Conservation (phyloP, 257 asterid genomes). For the Jasminum sambac region DNA sequence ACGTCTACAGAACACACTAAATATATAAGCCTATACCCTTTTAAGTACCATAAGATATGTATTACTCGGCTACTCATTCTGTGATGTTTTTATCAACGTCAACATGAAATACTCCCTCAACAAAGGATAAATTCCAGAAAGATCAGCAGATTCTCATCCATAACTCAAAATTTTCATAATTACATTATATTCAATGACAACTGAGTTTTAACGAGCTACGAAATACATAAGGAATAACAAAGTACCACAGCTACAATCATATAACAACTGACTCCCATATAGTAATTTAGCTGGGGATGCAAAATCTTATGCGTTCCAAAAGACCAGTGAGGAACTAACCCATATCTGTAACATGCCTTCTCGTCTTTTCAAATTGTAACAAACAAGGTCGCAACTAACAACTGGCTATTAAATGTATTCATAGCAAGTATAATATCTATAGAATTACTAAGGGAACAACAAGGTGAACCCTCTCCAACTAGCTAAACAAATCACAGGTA, state of each 20-base stretch:
- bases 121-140: background rate
- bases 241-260: background rate
- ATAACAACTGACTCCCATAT: background rate
- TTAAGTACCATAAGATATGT: background rate
- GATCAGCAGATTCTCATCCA: background rate
- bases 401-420: background rate
- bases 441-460: background rate
- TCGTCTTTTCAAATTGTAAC: background rate
- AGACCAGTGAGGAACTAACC: background rate
- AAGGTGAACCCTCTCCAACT: conserved; percentile 2
- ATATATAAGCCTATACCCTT: background rate
- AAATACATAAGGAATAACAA: background rate
- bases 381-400: background rate
- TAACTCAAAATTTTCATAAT: background rate
- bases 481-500: background rate
- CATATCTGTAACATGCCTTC: background rate
- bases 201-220: background rate
- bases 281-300: background rate
- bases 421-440: background rate
- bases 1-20: conserved; percentile 20
- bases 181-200: background rate
- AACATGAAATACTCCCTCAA: background rate
- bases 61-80: background rate
- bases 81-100: background rate
- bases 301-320: background rate